These are phyloP conservation scores for Sordaria brevicollis DNA, from an alignment of 495 filamentous ascomycete genomes.

Conservation along the genomic window DNA sequence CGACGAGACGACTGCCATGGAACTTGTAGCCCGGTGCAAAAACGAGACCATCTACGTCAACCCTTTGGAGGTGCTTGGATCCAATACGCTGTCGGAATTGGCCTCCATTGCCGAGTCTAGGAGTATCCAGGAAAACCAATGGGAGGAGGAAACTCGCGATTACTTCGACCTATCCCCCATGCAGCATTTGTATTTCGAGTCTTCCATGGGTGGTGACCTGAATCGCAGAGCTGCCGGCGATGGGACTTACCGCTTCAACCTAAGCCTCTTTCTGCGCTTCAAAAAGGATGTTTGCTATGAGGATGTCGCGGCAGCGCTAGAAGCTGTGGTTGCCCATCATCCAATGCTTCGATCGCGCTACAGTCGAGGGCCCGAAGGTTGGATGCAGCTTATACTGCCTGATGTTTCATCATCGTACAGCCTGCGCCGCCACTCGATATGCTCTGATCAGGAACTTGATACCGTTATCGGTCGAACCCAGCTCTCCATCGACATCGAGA, in stretches of 20 bases:
- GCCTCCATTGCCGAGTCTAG: conserved; percentile 24
- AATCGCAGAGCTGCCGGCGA: conserved; percentile 31
- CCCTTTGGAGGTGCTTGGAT: conserved; percentile 16
- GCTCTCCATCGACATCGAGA: conserved; percentile 28
- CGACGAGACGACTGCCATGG: conserved; percentile 30
- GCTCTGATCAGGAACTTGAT: conserved; percentile 29
- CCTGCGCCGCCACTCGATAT: conserved; percentile 24
- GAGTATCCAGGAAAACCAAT: conserved; percentile 20
- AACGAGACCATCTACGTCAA: conserved; percentile 30
- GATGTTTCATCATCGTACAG: conserved; percentile 30
- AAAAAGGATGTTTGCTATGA: conserved; percentile 35
- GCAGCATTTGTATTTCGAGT: conserved; percentile 59
- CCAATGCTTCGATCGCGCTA: conserved; percentile 69
- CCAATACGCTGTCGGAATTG: conserved; percentile 23
- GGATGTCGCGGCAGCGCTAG: conserved; percentile 42
- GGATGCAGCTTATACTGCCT: conserved; percentile 31
- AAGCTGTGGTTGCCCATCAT: conserved; percentile 51
- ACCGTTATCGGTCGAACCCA: conserved; percentile 28
- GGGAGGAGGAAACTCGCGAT: conserved; percentile 30
- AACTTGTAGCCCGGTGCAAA: conserved; percentile 27
- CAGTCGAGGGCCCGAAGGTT: conserved; percentile 22
- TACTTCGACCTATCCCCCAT: conserved; percentile 60
- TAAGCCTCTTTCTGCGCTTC: conserved; percentile 53
- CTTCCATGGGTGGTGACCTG: conserved; percentile 27
- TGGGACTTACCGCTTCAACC: conserved; percentile 61